Percentiles rank a stretch among this genome's conserved stretches.
phyloP scores from a whole-genome alignment of 106 monocot genomes.

The Acanthochlamys bracteata region DNA sequence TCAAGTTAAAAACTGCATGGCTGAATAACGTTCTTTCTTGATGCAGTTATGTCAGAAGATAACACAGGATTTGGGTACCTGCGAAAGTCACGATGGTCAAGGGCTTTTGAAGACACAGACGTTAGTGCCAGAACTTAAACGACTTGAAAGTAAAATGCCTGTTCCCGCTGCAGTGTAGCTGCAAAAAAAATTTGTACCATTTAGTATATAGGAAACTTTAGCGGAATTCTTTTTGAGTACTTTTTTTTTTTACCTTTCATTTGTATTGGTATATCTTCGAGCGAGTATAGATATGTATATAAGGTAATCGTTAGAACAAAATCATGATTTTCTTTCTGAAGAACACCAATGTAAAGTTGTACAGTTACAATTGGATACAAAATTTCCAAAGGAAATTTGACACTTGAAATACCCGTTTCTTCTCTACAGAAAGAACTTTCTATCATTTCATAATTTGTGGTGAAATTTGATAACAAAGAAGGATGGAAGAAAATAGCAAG shows the following conservation, averaged over 20 bases:
- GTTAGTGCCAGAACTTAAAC: constrained; percentile 15
- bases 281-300: too few species aligned
- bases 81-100: constrained; percentile 34
- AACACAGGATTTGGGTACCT: constrained; percentile 44
- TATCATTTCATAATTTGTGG: too few species aligned
- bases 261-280: too few species aligned
- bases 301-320: too few species aligned
- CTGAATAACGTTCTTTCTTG: background rate
- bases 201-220: background rate
- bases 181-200: background rate
- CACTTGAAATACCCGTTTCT: too few species aligned
- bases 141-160: constrained; percentile 23
- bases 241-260: background rate
- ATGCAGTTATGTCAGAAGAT: constrained; percentile 63
- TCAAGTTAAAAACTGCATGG: background rate
- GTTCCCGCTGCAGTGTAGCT: constrained; percentile 16
- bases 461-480: too few species aligned
- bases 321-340: too few species aligned
- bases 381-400: too few species aligned
- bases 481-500: too few species aligned
- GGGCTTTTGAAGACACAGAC: constrained; percentile 23
- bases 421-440: too few species aligned
- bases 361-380: too few species aligned
- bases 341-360: too few species aligned
- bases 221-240: background rate